A percentile compares a stretch with the other conserved stretches of the same genome.
Conservation (phyloP, 495 filamentous ascomycete genomes). For the Neurospora discreta region DNA sequence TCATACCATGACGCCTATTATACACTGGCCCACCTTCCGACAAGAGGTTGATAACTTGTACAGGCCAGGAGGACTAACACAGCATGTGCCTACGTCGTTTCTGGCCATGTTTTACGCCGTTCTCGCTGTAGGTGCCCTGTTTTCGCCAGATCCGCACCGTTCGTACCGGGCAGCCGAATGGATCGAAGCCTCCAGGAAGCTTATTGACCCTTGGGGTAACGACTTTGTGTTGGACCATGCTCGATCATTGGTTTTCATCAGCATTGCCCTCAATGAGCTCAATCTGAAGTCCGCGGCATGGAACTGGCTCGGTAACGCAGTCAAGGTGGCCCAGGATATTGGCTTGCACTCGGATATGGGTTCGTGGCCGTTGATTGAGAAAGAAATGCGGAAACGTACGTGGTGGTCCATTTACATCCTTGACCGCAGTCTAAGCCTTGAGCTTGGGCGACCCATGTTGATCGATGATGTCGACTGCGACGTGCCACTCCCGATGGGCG, state of each 20-base stretch:
- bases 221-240: slow-evolving; percentile 72
- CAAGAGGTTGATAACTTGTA: slow-evolving; percentile 70
- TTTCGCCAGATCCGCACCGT: slow-evolving; percentile 41
- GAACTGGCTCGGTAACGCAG: slow-evolving; percentile 79
- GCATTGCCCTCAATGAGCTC: slow-evolving; percentile 74
- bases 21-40: slow-evolving; percentile 83
- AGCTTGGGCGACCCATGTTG: slow-evolving; percentile 68
- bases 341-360: slow-evolving; percentile 72
- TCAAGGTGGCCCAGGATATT: slow-evolving; percentile 77
- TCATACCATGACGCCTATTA: slow-evolving; percentile 69
- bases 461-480: slow-evolving; percentile 91
- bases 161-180: slow-evolving; percentile 57
- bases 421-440: slow-evolving; percentile 73
- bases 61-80: slow-evolving; percentile 49
- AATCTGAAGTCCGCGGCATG: slow-evolving; percentile 85
- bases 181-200: slow-evolving; percentile 54
- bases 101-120: slow-evolving; percentile 73
- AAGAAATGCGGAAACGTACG: slow-evolving; percentile 77
- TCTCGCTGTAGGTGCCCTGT: slow-evolving; percentile 75
- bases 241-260: slow-evolving; percentile 58
- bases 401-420: slow-evolving; percentile 95
- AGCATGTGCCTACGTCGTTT: slow-evolving; percentile 44
- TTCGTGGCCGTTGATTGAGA: slow-evolving; percentile 63
- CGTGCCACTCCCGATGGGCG: slow-evolving; percentile 61
- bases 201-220: slow-evolving; percentile 76